Conservation (phyloP, 2,329 filamentous ascomycete genomes). For the Phaeosphaeria sp. region DNA sequence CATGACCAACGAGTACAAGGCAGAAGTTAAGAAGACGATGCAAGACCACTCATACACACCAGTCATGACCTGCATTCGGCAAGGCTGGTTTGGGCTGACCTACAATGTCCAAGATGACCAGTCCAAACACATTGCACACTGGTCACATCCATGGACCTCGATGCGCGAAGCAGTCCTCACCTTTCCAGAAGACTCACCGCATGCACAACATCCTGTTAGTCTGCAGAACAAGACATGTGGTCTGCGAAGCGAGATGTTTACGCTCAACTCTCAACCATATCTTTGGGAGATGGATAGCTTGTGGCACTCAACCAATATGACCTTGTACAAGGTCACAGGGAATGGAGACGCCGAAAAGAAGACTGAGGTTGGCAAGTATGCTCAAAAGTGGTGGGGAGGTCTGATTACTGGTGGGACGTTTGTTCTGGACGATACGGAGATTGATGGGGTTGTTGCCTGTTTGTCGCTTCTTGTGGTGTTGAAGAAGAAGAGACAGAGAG, state of each 20-base stretch:
- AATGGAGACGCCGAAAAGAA: constrained; percentile 18
- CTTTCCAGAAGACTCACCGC: constrained; percentile 22
- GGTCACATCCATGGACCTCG: constrained; percentile 26
- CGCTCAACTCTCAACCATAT: constrained; percentile 21
- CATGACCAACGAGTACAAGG: constrained; percentile 25
- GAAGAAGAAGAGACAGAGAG: constrained; percentile 39
- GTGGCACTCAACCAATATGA: constrained; percentile 29
- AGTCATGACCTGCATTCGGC: constrained; percentile 13
- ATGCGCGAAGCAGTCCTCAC: constrained; percentile 23
- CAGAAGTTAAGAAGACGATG: constrained; percentile 18
- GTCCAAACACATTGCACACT: constrained; percentile 19
- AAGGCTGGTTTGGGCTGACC: constrained; percentile 21
- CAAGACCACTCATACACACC: constrained; percentile 30
- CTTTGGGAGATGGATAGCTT: constrained; percentile 28
- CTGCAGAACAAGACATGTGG: constrained; percentile 23
- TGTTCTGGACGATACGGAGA: constrained; percentile 27
- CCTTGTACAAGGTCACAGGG: constrained; percentile 27
- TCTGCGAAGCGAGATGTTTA: constrained; percentile 25
- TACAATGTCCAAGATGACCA: constrained; percentile 23
- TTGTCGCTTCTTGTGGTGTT: constrained; percentile 30
- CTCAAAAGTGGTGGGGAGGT: constrained; percentile 32
- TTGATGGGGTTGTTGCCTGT: constrained; percentile 29
- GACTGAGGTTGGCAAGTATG: constrained; percentile 30
- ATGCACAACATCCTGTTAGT: constrained; percentile 20
- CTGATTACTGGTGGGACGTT: constrained; percentile 27